phyloP scores from a whole-genome alignment of 306 rosid species.

The Lathyrus aphaca region DNA sequence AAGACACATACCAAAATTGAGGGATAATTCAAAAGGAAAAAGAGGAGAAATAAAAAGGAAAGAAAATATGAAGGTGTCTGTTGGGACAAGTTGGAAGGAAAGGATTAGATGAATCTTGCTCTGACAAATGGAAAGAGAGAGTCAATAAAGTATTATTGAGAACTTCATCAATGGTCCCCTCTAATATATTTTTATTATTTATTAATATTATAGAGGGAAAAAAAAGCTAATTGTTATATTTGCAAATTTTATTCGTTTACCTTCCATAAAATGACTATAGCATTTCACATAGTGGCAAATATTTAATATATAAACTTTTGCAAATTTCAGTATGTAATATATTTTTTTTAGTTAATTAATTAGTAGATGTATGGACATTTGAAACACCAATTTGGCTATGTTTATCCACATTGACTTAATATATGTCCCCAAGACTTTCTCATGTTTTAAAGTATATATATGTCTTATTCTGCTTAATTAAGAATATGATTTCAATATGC shows the following conservation, averaged over 20 bases:
- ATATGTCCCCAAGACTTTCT: background rate
- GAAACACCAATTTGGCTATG: background rate
- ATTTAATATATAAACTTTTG: background rate
- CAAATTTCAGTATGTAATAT: background rate
- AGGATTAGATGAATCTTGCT: slow-evolving; percentile 57
- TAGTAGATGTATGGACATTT: background rate
- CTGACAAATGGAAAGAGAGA: slow-evolving; percentile 50
- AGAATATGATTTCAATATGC: no score
- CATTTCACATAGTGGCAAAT: slow-evolving; percentile 17
- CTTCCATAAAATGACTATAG: slow-evolving; percentile 24
- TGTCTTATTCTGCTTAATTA: background rate
- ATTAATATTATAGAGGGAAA: slow-evolving; percentile 1
- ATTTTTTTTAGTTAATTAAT: background rate
- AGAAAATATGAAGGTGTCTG: slow-evolving; percentile 34
- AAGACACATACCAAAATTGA: background rate
- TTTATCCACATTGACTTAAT: background rate
- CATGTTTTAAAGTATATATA: background rate
- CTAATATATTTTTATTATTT: slow-evolving; percentile 8
- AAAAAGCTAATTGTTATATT: background rate
- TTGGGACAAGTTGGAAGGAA: slow-evolving; percentile 63
- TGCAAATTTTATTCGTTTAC: background rate
- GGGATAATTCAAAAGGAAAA: slow-evolving; percentile 5
- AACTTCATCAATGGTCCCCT: slow-evolving; percentile 50
- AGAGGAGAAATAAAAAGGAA: background rate
- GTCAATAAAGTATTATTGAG: slow-evolving; percentile 46